Evolutionary conservation across 2,329 filamentous ascomycete genomes (phyloP).

Genomic region (Xylariaceae sp.): DNA sequence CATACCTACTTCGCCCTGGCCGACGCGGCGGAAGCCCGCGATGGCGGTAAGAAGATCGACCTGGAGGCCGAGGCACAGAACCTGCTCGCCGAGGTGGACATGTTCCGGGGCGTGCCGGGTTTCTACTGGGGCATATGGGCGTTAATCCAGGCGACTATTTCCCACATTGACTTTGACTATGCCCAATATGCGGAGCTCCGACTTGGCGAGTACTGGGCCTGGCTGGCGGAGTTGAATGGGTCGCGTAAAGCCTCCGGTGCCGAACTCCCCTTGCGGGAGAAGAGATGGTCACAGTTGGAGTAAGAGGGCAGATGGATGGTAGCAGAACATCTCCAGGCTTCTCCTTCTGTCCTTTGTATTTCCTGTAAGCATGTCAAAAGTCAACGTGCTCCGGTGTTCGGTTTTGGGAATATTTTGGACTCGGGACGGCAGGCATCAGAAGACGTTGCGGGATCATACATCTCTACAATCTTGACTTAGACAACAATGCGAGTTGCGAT

Average conservation of each 20-base stretch:
- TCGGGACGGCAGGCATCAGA: too few relatives aligned
- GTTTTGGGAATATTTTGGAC: too few relatives aligned
- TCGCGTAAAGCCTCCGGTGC: constrained; percentile 44
- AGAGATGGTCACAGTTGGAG: constrained; percentile 63
- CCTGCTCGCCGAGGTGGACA: constrained; percentile 75
- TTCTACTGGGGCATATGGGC: constrained; percentile 95
- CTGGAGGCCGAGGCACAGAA: constrained; percentile 59
- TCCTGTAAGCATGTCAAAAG: too few relatives aligned
- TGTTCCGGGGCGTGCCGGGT: constrained; percentile 82
- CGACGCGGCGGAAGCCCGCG: constrained; percentile 29
- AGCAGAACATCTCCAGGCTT: too few relatives aligned
- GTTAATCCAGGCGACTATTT: constrained; percentile 88
- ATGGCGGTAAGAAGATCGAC: constrained; percentile 27
- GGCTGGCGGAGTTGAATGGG: constrained; percentile 70
- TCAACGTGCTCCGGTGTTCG: too few relatives aligned
- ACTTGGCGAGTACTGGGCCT: constrained; percentile 87
- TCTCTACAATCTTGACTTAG: too few relatives aligned
- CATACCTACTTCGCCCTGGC: constrained; percentile 59
- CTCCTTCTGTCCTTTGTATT: too few relatives aligned
- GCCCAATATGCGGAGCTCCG: constrained; percentile 81
- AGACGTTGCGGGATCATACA: too few relatives aligned
- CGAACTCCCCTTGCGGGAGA: constrained; percentile 61
- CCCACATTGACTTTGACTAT: constrained; percentile 95
- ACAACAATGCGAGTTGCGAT: too few relatives aligned
- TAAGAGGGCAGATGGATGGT: constrained; percentile 12